Evolutionary conservation across 345 rosid species (phyloP).

Genomic region (Eucalyptus shirleyi): DNA sequence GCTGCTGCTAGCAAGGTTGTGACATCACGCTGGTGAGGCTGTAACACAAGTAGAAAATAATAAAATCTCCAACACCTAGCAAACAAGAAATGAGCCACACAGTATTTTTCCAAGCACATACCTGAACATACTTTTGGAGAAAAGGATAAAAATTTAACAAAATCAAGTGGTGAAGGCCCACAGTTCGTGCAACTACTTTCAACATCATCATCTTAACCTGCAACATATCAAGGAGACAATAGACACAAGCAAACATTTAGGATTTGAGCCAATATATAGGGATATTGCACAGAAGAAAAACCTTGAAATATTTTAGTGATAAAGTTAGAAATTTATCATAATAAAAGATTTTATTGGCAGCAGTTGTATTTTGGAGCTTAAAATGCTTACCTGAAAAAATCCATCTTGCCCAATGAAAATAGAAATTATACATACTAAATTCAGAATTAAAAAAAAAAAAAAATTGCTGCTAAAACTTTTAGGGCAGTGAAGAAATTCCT

Average conservation of each 20-base stretch:
- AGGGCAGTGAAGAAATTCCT: background rate
- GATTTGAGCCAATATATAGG: background rate
- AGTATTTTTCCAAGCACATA: conserved; percentile 1
- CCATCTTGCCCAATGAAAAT: background rate
- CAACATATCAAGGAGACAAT: background rate
- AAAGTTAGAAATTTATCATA: background rate
- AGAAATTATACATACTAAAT: background rate
- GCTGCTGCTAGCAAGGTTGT: conserved; percentile 92
- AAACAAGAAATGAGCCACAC: background rate
- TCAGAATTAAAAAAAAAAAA: background rate
- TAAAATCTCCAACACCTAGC: background rate
- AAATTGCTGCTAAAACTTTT: background rate
- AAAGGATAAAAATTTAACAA: conserved; percentile 66
- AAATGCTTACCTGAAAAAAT: background rate
- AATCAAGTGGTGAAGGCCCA: conserved; percentile 84
- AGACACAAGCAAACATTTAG: background rate
- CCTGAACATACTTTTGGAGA: conserved; percentile 82
- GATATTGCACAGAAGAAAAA: background rate
- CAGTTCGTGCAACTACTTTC: conserved; percentile 77
- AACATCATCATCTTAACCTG: conserved; percentile 94
- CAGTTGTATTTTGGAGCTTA: background rate
- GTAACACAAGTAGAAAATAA: conserved; percentile 8
- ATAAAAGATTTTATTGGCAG: background rate
- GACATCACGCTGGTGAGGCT: conserved; percentile 92
- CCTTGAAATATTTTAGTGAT: background rate